Conservation (phyloP, 1,284 basidiomycete species). For the Rhodotorula sp. region DNA sequence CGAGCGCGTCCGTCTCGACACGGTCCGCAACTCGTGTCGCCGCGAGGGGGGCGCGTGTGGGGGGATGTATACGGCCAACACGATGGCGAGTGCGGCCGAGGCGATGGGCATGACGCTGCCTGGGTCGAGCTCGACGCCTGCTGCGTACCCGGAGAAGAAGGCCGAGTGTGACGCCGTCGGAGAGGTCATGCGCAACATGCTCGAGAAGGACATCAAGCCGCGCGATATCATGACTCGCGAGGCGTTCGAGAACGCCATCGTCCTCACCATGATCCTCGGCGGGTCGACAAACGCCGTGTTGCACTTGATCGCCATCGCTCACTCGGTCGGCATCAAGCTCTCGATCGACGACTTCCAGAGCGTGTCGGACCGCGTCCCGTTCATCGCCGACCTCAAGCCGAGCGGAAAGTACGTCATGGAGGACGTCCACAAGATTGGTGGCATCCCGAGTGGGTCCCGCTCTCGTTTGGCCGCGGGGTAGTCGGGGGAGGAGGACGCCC, state of each 20-base stretch:
- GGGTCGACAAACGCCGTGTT: constrained; percentile 92
- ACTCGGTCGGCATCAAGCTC: constrained; percentile 77
- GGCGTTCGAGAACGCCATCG: constrained; percentile 95
- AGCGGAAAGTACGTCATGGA: constrained; percentile 89
- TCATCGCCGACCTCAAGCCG: constrained; percentile 85
- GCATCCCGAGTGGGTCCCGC: constrained; percentile 69
- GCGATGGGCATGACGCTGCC: constrained; percentile 89
- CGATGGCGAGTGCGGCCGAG: constrained; percentile 65
- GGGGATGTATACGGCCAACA: constrained; percentile 53
- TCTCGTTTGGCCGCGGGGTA: not conserved
- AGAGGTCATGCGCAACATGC: constrained; percentile 72
- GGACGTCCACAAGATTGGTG: constrained; percentile 82
- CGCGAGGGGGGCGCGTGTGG: constrained; percentile 89
- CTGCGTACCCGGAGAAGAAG: constrained; percentile 73
- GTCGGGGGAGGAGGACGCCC: too few species aligned
- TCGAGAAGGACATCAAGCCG: constrained; percentile 84
- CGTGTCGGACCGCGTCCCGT: constrained; percentile 79
- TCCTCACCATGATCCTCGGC: constrained; percentile 84
- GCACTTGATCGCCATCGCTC: constrained; percentile 85
- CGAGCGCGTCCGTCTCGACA: constrained; percentile 63
- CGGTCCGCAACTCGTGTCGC: constrained; percentile 86
- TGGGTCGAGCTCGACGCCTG: constrained; percentile 81
- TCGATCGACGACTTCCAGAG: constrained; percentile 81
- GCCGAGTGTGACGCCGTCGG: constrained; percentile 84
- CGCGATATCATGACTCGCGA: constrained; percentile 93